Percentiles rank a stretch among this genome's conserved stretches.
phyloP scores from a whole-genome alignment of 2,329 filamentous ascomycete genomes.

The Mollisia scopiformis region DNA sequence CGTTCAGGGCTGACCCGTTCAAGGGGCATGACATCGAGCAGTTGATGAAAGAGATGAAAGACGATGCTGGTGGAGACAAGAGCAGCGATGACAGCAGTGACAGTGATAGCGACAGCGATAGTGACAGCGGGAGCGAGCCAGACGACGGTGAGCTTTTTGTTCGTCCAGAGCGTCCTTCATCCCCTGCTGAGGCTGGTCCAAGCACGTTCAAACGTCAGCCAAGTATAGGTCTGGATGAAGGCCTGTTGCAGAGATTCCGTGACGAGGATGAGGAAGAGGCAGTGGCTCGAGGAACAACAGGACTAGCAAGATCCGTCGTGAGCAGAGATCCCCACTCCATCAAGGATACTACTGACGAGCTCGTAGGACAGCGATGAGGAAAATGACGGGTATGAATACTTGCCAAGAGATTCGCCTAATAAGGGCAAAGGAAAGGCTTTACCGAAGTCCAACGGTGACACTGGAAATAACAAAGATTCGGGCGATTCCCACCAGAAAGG shows the following conservation, averaged over 20 bases:
- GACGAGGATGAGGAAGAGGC: background rate
- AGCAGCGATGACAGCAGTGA: background rate
- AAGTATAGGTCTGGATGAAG: background rate
- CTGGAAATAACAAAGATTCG: no score
- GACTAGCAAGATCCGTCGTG: background rate
- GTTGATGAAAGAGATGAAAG: background rate
- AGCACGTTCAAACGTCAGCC: background rate
- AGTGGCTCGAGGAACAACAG: background rate
- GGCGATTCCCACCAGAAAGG: no score
- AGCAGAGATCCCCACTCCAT: background rate
- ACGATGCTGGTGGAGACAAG: background rate
- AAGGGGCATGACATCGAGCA: slow-evolving; percentile 8
- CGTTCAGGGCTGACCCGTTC: slow-evolving; percentile 13
- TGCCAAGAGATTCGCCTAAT: background rate
- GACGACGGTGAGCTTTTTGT: background rate
- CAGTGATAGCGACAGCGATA: background rate
- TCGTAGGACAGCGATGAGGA: background rate
- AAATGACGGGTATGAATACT: background rate
- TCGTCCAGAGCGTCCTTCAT: background rate
- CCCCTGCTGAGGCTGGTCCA: background rate
- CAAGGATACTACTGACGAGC: background rate
- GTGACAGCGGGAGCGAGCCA: background rate
- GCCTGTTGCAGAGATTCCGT: background rate
- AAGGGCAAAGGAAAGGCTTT: slow-evolving; percentile 2
- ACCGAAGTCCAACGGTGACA: no score